Base-by-base conservation (phyloP, 2,329 filamentous ascomycete species). In the Aspergillus hortae region DNA sequence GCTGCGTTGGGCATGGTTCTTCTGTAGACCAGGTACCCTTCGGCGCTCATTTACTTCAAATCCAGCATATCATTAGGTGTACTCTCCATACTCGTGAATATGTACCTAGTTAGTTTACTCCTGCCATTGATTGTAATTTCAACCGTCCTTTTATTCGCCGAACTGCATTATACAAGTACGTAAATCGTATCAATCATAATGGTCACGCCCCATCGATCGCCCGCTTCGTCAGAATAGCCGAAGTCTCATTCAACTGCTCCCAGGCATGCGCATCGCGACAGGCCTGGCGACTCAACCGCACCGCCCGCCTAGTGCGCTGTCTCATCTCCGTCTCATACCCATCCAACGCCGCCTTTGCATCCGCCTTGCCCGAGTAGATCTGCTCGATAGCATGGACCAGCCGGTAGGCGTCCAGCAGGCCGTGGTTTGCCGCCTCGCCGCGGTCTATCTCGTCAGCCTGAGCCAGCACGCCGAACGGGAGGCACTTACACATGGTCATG, bases 1-100 rank as follows among this genome's bases (percentile, higher is more conserved):
- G 71, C 74, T 51, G 76, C 74, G 53, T 64, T 67, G 41, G 73
- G 71, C 51, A 77, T 78, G 74, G 67, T 78, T 55, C 58, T 77
- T 58, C 65, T 79, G 65, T 79, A 76, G 15, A 42, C 19, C 19
- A 19, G 19, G 19, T 19, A 19, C 19, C 19, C 19, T 19, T 19
- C 19, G 19, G 19, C 19, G 19, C 19, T 19, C 19, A 19, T 19
- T 19, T 19, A 19, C 19, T 19, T 19, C 19, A 19, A 19, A 19
- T 19, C 19, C 19, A 19, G 19, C 19, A 19, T 19, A 19, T 19
- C 19, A 19, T 19, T 4, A 19, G 2, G 19, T 19, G 19, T 19
- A 19, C 19, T 19, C 19, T 19, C 19, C 19, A 19, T 19, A 19
- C 19, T 19, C 19, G 19, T 19, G 19, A 19, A 19, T 19, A 19